A percentile compares a stretch with the other conserved stretches of the same genome.
These are phyloP conservation scores for Elsinoe perseae DNA, from an alignment of 2,329 filamentous ascomycete species.

Conservation along the genomic window DNA sequence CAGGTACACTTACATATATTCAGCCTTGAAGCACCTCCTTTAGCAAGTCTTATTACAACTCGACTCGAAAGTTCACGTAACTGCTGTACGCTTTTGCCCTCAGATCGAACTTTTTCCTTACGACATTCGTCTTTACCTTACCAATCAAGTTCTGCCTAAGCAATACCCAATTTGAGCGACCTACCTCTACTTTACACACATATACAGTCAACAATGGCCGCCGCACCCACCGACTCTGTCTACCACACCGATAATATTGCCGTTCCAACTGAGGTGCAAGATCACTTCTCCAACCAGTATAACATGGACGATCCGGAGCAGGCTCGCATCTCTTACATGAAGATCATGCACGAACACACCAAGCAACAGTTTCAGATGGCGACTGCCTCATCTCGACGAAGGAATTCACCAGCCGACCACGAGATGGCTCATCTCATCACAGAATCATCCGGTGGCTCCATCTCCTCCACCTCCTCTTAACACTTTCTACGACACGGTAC, in stretches of 20 bases:
- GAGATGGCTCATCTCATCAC: slow-evolving; percentile 21
- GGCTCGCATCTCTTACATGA: slow-evolving; percentile 38
- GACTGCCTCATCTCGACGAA: slow-evolving; percentile 38
- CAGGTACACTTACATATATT: slow-evolving; percentile 15
- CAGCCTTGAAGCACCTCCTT: neutral
- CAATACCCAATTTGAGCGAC: neutral
- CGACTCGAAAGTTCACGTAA: neutral
- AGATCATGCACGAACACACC: slow-evolving; percentile 44
- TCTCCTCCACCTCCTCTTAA: slow-evolving; percentile 6
- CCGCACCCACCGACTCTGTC: slow-evolving; percentile 25
- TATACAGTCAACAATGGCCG: slow-evolving; percentile 22
- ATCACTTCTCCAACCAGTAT: slow-evolving; percentile 39
- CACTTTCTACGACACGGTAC: neutral
- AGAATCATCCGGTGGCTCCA: slow-evolving; percentile 17
- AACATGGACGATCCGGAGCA: slow-evolving; percentile 34
- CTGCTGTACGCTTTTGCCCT: neutral
- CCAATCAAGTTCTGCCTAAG: neutral
- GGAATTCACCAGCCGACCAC: slow-evolving; percentile 25
- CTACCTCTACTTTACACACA: neutral
- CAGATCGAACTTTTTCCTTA: neutral
- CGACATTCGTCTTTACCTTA: neutral
- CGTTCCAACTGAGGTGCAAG: slow-evolving; percentile 35
- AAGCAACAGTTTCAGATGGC: slow-evolving; percentile 42
- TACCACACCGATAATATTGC: slow-evolving; percentile 36
- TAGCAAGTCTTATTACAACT: neutral